phyloP scores from a whole-genome alignment of 2,329 filamentous ascomycete species.

The Podosphaera leucotricha region DNA sequence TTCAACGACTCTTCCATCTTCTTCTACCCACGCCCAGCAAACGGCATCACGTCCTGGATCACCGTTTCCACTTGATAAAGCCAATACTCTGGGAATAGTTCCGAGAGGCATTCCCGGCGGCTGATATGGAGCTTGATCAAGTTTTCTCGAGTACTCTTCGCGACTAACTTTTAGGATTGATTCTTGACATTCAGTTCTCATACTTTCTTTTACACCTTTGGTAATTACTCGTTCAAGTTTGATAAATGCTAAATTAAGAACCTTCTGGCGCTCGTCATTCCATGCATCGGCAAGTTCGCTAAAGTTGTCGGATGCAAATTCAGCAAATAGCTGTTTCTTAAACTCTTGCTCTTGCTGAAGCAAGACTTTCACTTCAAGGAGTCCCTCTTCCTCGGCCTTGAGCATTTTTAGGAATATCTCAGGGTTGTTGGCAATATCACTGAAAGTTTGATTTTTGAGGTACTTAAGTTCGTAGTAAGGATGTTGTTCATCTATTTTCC shows the following conservation, averaged over 20 bases:
- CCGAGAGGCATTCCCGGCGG: conserved; percentile 80
- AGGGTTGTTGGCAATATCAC: conserved; percentile 57
- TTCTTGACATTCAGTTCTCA: conserved; percentile 85
- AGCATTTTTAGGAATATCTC: conserved; percentile 94
- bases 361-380: conserved; percentile 63
- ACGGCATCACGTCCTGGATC: conserved; percentile 52
- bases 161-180: conserved; percentile 71
- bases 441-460: conserved; percentile 66
- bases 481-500: conserved; percentile 82
- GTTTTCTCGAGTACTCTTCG: conserved; percentile 66
- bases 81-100: conserved; percentile 65
- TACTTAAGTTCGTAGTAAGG: conserved; percentile 98
- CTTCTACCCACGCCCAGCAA: conserved; percentile 80
- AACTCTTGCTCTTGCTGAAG: conserved; percentile 58
- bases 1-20: conserved; percentile 72
- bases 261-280: conserved; percentile 71
- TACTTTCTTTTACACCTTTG: conserved; percentile 81
- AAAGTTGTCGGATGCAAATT: conserved; percentile 86
- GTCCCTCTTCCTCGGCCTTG: conserved; percentile 80
- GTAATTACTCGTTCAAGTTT: conserved; percentile 69
- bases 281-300: conserved; percentile 87
- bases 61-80: conserved; percentile 67
- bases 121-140: conserved; percentile 92
- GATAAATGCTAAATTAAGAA: conserved; percentile 55
- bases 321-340: conserved; percentile 49